A percentile compares a stretch with the other conserved stretches of the same genome.
phyloP scores from a whole-genome alignment of 1,284 basidiomycete genomes.

The Uromyces viciae-fabae region DNA sequence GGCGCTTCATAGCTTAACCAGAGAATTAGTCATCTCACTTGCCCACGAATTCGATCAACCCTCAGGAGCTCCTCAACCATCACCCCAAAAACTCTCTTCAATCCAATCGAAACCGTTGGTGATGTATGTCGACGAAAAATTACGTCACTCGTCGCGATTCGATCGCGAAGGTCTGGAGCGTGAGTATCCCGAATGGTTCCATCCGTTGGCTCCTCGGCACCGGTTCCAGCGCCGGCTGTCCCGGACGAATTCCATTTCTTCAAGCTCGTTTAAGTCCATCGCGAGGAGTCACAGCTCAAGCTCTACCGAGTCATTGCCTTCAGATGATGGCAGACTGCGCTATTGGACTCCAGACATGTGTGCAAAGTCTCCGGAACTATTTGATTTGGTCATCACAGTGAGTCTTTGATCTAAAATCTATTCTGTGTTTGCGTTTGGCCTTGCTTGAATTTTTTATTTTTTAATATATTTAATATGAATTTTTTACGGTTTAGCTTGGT shows the following conservation, averaged over 20 bases:
- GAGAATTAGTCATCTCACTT: constrained; percentile 67
- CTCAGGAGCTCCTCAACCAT: background rate
- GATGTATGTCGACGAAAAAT: constrained; percentile 84
- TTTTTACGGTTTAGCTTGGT: constrained; percentile 58
- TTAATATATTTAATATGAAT: no score
- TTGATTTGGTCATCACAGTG: constrained; percentile 96
- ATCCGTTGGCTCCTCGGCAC: constrained; percentile 59
- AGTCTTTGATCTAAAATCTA: constrained; percentile 1
- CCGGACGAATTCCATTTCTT: constrained; percentile 25
- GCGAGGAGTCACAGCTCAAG: constrained; percentile 33
- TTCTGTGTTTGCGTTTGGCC: background rate
- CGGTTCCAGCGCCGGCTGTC: constrained; percentile 30
- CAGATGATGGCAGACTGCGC: constrained; percentile 80
- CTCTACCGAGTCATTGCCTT: constrained; percentile 59
- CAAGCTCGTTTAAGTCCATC: background rate
- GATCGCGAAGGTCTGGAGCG: constrained; percentile 81
- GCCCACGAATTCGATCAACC: constrained; percentile 70
- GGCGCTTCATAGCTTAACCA: constrained; percentile 74
- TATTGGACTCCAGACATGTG: constrained; percentile 99
- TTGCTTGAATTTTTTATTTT: no score
- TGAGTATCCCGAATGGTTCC: constrained; percentile 83
- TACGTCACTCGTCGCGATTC: constrained; percentile 86
- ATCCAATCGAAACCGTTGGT: constrained; percentile 16
- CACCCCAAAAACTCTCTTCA: background rate
- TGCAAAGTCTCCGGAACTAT: constrained; percentile 79